These are phyloP conservation scores for Trichoderma endophyticum DNA, from an alignment of 2,329 filamentous ascomycete genomes.

Conservation along the genomic window DNA sequence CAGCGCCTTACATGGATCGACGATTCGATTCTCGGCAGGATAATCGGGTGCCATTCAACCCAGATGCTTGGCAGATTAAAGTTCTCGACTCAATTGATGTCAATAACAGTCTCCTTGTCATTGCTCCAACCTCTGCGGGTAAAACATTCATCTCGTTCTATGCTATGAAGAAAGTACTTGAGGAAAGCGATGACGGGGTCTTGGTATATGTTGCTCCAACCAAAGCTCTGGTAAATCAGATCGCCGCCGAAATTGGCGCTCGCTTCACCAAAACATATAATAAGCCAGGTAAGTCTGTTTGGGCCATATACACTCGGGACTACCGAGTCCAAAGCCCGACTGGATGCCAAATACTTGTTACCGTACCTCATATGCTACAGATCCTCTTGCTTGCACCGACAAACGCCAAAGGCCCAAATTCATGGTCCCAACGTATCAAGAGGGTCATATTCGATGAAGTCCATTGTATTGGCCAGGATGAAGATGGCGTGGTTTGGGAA, in stretches of 20 bases:
- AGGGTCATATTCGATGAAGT: constrained; percentile 82
- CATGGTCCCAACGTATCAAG: constrained; percentile 66
- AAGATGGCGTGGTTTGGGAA: constrained; percentile 76
- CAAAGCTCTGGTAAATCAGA: constrained; percentile 80
- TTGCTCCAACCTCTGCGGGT: constrained; percentile 74
- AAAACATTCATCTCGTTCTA: constrained; percentile 86
- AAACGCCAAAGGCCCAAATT: constrained; percentile 53
- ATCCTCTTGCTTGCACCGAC: constrained; percentile 68
- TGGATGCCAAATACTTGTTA: constrained; percentile 72
- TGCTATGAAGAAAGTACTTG: constrained; percentile 73
- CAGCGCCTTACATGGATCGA: constrained; percentile 72
- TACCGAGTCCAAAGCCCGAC: constrained; percentile 70
- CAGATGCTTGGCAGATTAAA: constrained; percentile 72
- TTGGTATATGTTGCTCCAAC: constrained; percentile 78
- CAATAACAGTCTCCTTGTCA: constrained; percentile 67
- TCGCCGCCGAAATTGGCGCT: constrained; percentile 73
- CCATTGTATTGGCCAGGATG: constrained; percentile 73
- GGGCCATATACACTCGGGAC: constrained; percentile 76
- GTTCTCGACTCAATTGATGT: constrained; percentile 72
- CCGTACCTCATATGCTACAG: constrained; percentile 73
- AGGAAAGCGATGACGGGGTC: constrained; percentile 65
- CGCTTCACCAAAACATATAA: constrained; percentile 66
- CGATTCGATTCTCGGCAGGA: constrained; percentile 67
- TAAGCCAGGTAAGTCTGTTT: constrained; percentile 63
- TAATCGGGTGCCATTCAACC: constrained; percentile 65